phyloP scores from a whole-genome alignment of 768 basidiomycete genomes.

The Ephemerocybe angulata region DNA sequence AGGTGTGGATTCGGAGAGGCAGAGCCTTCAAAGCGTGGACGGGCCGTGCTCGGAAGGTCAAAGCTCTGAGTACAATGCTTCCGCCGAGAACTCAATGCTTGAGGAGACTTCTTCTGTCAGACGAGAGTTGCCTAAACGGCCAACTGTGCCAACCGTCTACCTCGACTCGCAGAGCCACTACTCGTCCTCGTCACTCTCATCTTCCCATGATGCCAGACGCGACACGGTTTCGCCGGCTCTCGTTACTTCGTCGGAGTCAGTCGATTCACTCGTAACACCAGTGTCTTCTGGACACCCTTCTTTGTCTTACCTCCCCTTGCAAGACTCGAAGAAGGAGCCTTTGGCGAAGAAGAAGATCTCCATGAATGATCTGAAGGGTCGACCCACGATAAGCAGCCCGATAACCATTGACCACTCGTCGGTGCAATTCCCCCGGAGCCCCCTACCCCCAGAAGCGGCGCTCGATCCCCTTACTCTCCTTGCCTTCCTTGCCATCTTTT shows the following conservation, averaged over 20 bases:
- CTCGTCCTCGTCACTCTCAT: slow-evolving; percentile 29
- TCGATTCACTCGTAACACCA: slow-evolving; percentile 40
- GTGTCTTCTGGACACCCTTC: slow-evolving; percentile 50
- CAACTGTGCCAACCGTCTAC: slow-evolving; percentile 36
- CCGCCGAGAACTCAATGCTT: slow-evolving; percentile 27
- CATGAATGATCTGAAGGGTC: slow-evolving; percentile 21
- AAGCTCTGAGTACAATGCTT: slow-evolving; percentile 35
- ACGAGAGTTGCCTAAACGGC: slow-evolving; percentile 16
- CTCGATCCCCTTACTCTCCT: slow-evolving; percentile 39
- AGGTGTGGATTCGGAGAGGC: slow-evolving; percentile 25
- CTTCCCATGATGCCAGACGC: slow-evolving; percentile 11
- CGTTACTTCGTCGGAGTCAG: slow-evolving; percentile 58
- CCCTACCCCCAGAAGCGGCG: slow-evolving; percentile 33
- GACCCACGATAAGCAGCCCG: slow-evolving; percentile 28
- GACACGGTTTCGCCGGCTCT: slow-evolving; percentile 36
- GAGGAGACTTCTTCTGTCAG: slow-evolving; percentile 13
- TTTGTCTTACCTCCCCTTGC: slow-evolving; percentile 32
- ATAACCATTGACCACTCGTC: slow-evolving; percentile 25
- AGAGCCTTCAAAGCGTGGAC: slow-evolving; percentile 13
- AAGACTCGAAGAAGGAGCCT: slow-evolving; percentile 13
- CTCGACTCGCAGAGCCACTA: slow-evolving; percentile 31
- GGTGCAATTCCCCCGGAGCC: slow-evolving; percentile 45
- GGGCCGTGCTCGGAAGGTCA: slow-evolving; percentile 26
- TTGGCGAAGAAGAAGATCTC: slow-evolving; percentile 11
- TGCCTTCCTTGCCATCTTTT: slow-evolving; percentile 29